These are phyloP conservation scores for Stephania yunnanensis DNA, from an alignment of 164 flowering plant genomes.

Conservation along the genomic window DNA sequence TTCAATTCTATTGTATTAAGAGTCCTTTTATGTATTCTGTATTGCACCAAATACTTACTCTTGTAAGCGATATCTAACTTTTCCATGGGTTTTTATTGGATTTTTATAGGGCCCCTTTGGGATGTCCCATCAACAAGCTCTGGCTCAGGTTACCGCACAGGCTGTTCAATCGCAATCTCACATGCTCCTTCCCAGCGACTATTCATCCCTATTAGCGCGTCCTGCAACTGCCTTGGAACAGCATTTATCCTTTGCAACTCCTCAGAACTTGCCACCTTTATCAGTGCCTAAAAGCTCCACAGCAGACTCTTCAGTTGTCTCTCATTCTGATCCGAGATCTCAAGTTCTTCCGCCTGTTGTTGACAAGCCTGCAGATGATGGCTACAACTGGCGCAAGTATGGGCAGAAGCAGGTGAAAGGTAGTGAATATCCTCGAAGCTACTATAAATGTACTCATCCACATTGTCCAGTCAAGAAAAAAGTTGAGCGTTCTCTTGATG, in stretches of 20 bases:
- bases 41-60: not conserved
- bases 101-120: conserved; percentile 67
- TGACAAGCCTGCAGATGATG: conserved; percentile 76
- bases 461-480: conserved; percentile 89
- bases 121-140: conserved; percentile 88
- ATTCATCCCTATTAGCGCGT: conserved; percentile 29
- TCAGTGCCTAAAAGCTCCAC: conserved; percentile 27
- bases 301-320: conserved; percentile 35
- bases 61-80: not conserved
- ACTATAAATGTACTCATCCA: conserved; percentile 76
- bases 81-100: not conserved
- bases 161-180: conserved; percentile 66
- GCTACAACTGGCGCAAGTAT: conserved; percentile 94
- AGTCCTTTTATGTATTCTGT: not conserved
- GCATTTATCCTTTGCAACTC: conserved; percentile 25
- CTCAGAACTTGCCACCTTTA: conserved; percentile 31
- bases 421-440: conserved; percentile 86
- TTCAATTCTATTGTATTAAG: too few species aligned
- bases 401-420: conserved; percentile 98
- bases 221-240: conserved; percentile 24
- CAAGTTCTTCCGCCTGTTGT: conserved; percentile 29
- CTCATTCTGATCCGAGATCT: conserved; percentile 46
- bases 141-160: conserved; percentile 94
- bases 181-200: conserved; percentile 38
- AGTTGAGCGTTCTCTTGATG: conserved; percentile 79